Conservation (phyloP, 75 land plant species). For the Chamaecyparis obtusa region DNA sequence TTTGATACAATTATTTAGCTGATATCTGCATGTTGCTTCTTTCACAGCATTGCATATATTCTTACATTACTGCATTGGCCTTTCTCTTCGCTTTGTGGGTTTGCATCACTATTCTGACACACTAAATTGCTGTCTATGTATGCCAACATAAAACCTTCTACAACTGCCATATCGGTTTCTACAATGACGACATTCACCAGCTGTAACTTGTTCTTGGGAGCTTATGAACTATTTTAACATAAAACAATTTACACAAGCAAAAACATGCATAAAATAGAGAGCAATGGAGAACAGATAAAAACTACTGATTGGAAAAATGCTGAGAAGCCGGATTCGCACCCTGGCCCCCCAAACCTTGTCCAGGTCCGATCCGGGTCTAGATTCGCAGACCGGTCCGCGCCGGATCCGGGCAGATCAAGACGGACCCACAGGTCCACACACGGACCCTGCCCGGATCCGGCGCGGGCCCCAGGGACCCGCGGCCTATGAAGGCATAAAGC, state of each 20-base stretch:
- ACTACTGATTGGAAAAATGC: background rate
- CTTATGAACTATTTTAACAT: background rate
- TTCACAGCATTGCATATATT: background rate
- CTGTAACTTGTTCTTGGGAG: background rate
- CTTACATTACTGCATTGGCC: background rate
- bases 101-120: background rate
- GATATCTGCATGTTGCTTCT: background rate
- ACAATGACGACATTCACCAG: background rate
- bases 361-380: too few relatives aligned
- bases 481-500: too few relatives aligned
- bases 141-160: background rate
- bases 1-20: background rate
- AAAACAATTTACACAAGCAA: background rate
- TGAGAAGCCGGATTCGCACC: too few relatives aligned
- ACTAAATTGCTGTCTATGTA: background rate
- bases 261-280: background rate
- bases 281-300: background rate
- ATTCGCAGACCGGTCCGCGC: too few relatives aligned
- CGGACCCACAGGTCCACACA: too few relatives aligned
- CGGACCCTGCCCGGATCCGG: too few relatives aligned
- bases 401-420: too few relatives aligned
- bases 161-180: background rate
- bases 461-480: too few relatives aligned
- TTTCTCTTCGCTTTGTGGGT: background rate
- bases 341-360: too few relatives aligned